Conservation (phyloP, 1,139 yeast genomes). For the Candida glucosophila region DNA sequence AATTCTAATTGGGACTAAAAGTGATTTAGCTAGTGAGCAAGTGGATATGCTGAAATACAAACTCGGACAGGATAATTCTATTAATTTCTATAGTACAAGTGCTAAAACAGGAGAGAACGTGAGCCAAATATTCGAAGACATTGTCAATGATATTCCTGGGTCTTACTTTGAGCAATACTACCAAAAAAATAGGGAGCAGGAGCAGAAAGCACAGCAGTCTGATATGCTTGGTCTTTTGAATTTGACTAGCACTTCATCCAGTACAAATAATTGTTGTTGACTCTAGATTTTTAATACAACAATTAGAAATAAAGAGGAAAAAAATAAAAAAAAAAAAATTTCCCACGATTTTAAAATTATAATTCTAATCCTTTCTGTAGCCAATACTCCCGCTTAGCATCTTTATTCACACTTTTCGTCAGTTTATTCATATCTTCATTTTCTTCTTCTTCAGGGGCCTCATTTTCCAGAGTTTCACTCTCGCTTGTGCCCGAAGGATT, state of each 20-base stretch:
- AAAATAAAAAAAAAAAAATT: constrained; percentile 4
- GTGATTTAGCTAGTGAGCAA: constrained; percentile 11
- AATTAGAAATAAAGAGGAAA: too few species aligned
- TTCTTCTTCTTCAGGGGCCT: constrained; percentile 8
- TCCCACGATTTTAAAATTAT: constrained; percentile 4
- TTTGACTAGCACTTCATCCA: constrained; percentile 5
- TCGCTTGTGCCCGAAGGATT: constrained; percentile 4
- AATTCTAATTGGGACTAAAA: constrained; percentile 29
- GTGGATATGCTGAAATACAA: constrained; percentile 72
- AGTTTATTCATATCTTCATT: constrained; percentile 7
- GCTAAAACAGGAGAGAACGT: constrained; percentile 42
- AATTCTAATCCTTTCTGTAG: constrained; percentile 35
- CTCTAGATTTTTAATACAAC: constrained; percentile 3
- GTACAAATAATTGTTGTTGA: constrained; percentile 6
- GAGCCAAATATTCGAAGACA: constrained; percentile 28
- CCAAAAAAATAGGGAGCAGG: neutral
- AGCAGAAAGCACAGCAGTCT: constrained; percentile 2
- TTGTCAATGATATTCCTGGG: constrained; percentile 37
- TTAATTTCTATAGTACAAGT: constrained; percentile 47
- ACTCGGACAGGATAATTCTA: constrained; percentile 34
- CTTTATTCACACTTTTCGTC: constrained; percentile 22
- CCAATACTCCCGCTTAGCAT: constrained; percentile 34
- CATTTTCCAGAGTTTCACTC: constrained; percentile 4
- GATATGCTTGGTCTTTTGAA: constrained; percentile 5
- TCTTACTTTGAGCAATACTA: constrained; percentile 11